Evolutionary conservation across 75 land plant genomes (phyloP).

Genomic region (Cunninghamia lanceolata): DNA sequence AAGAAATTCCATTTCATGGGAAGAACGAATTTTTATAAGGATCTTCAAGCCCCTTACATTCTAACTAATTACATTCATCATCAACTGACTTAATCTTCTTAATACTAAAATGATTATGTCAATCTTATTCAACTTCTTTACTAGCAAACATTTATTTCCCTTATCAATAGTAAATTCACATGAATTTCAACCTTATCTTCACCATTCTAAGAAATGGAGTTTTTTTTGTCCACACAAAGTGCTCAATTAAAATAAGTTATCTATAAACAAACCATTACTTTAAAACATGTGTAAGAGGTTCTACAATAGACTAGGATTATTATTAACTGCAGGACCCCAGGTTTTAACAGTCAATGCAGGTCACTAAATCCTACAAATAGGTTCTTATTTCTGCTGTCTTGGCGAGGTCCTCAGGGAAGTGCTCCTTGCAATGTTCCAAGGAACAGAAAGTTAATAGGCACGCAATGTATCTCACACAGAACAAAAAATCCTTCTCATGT

Average conservation of each 20-base stretch:
- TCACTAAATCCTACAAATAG: not conserved
- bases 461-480: not conserved
- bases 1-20: not conserved
- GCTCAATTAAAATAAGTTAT: not conserved
- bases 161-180: not conserved
- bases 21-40: not conserved
- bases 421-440: not conserved
- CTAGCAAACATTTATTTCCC: not conserved
- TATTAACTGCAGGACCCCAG: not conserved
- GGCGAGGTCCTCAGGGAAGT: not conserved
- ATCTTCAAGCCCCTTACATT: not conserved
- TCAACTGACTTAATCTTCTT: not conserved
- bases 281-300: not conserved
- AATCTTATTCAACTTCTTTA: not conserved
- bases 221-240: not conserved
- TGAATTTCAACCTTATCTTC: not conserved
- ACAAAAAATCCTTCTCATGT: not conserved
- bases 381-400: not conserved
- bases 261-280: not conserved
- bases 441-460: not conserved
- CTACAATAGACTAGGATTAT: not conserved
- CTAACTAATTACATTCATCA: not conserved
- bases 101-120: not conserved
- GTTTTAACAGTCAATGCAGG: not conserved
- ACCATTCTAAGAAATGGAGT: not conserved